Conservation (phyloP, 768 basidiomycete species). For the Termitomyces sp. region DNA sequence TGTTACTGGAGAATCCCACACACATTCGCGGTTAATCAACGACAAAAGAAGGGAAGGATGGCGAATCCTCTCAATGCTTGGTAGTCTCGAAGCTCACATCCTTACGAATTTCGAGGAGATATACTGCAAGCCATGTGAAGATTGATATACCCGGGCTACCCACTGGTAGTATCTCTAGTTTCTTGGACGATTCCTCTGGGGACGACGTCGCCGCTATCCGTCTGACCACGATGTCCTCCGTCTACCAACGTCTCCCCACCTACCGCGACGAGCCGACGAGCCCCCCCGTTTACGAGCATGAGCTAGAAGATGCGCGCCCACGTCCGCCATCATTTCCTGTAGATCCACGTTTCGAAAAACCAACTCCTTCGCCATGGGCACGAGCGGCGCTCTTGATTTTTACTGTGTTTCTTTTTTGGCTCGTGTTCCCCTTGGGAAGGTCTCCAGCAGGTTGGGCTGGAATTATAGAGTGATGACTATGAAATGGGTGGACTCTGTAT, state of each 20-base stretch:
- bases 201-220: too few relatives aligned
- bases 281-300: not conserved
- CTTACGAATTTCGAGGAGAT: too few relatives aligned
- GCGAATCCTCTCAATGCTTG: too few relatives aligned
- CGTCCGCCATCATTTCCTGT: conserved; percentile 7
- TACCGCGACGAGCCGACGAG: conserved; percentile 1
- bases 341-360: conserved; percentile 13
- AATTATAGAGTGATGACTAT: conserved; percentile 6
- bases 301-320: conserved; percentile 13
- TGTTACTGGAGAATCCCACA: too few relatives aligned
- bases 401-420: conserved; percentile 11
- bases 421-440: conserved; percentile 16
- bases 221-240: conserved; percentile 9
- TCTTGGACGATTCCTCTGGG: too few relatives aligned
- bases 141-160: too few relatives aligned
- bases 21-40: too few relatives aligned
- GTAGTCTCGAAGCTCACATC: too few relatives aligned
- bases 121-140: too few relatives aligned
- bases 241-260: conserved; percentile 11
- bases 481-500: too few relatives aligned
- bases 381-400: conserved; percentile 14
- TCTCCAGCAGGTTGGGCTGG: conserved; percentile 14
- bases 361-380: conserved; percentile 12
- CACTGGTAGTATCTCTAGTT: too few relatives aligned
- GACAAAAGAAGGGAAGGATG: too few relatives aligned